These are phyloP conservation scores for Agastache rugosa DNA, from an alignment of 257 asterid species.

Conservation along the genomic window DNA sequence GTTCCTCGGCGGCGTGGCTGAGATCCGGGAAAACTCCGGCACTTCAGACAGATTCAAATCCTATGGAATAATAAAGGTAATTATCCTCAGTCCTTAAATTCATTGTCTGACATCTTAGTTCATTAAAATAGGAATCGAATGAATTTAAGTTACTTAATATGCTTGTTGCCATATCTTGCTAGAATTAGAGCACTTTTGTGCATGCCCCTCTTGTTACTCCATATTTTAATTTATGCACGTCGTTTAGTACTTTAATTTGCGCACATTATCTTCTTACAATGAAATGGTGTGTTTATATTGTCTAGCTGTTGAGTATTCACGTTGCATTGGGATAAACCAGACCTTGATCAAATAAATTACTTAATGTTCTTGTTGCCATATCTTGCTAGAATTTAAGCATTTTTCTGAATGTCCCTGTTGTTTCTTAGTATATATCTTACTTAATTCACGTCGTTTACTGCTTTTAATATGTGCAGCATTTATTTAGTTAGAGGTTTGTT, in stretches of 20 bases:
- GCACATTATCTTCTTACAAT: too few species aligned
- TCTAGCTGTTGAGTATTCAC: too few species aligned
- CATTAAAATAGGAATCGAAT: too few species aligned
- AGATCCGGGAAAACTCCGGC: too few species aligned
- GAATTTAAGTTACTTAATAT: constrained; percentile 16
- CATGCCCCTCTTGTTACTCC: constrained; percentile 5
- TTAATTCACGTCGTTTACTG: not conserved
- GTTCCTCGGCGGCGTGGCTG: too few species aligned
- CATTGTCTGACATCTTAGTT: too few species aligned
- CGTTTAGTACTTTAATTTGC: not conserved
- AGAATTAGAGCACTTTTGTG: constrained; percentile 13
- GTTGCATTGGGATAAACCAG: too few species aligned
- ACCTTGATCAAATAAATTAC: too few species aligned
- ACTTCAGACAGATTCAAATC: too few species aligned
- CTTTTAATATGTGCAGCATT: not conserved
- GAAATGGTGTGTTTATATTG: too few species aligned
- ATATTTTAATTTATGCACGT: not conserved
- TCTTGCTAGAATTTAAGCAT: constrained; percentile 23
- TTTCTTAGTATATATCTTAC: constrained; percentile 18
- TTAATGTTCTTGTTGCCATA: constrained; percentile 12
- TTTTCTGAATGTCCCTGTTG: constrained; percentile 1
- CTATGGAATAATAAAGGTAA: too few species aligned
- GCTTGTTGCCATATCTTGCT: constrained; percentile 28
- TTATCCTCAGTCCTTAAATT: too few species aligned
- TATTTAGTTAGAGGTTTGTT: not conserved